phyloP scores from a whole-genome alignment of 2,329 filamentous ascomycete genomes.

The Stagonosporopsis rhizophila region DNA sequence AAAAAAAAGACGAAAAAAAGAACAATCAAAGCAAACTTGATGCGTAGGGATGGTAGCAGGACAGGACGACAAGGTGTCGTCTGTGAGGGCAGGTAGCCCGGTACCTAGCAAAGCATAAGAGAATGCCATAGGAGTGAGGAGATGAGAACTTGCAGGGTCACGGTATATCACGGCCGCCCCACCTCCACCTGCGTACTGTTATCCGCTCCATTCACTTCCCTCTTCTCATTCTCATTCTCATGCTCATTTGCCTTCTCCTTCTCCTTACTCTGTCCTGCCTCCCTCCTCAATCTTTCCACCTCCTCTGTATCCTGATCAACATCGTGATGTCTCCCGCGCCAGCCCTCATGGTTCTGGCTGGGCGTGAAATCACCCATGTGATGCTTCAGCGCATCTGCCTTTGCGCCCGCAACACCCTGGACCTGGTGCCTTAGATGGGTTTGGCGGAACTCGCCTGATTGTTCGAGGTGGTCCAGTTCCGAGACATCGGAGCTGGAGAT shows the following conservation, averaged over 20 bases:
- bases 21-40: background rate
- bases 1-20: background rate
- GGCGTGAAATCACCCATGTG: constrained; percentile 38
- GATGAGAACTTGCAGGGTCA: no score
- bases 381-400: constrained; percentile 32
- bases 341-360: constrained; percentile 32
- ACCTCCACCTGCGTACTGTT: background rate
- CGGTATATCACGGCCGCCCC: background rate
- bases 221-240: background rate
- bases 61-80: no score
- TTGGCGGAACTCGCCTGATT: constrained; percentile 28
- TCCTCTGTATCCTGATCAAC: constrained; percentile 24
- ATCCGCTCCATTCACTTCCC: background rate
- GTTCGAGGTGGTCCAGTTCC: constrained; percentile 56
- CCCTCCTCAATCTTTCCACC: constrained; percentile 14
- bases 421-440: constrained; percentile 41
- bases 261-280: constrained; percentile 5
- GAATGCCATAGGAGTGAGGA: background rate
- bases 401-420: constrained; percentile 32
- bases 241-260: background rate
- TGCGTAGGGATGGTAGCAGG: no score
- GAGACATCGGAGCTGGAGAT: constrained; percentile 65
- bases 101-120: background rate
- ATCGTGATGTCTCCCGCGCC: constrained; percentile 29
- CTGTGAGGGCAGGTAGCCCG: no score